A percentile compares a stretch with the other conserved stretches of the same genome.
Evolutionary conservation across 257 asterid genomes (phyloP).

Genomic region (Asclepias syriaca): DNA sequence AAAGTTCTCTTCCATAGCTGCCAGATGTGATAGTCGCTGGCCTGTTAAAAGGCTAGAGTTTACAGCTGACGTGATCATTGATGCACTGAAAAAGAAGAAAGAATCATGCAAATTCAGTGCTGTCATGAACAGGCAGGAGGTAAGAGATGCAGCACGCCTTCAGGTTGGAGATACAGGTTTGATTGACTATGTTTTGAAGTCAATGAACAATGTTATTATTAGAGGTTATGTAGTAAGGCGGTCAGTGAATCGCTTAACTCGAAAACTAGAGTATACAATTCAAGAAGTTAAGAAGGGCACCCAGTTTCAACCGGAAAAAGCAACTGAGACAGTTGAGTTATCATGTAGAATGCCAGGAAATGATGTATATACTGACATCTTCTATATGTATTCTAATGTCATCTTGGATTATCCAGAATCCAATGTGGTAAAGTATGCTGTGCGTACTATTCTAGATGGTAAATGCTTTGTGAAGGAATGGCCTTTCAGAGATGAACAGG

Average conservation of each 20-base stretch:
- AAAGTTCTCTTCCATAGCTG: constrained; percentile 62
- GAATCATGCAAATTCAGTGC: constrained; percentile 22
- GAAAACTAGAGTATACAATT: constrained; percentile 64
- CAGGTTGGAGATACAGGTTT: constrained; percentile 91
- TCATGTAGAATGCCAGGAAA: constrained; percentile 22
- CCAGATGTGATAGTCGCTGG: constrained; percentile 83
- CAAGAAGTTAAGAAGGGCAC: constrained; percentile 41
- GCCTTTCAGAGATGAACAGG: constrained; percentile 71
- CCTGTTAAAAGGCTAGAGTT: constrained; percentile 73
- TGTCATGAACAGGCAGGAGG: constrained; percentile 89
- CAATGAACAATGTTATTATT: constrained; percentile 70
- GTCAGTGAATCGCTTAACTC: constrained; percentile 53
- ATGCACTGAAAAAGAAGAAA: constrained; percentile 64
- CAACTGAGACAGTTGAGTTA: constrained; percentile 15
- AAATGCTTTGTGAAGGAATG: constrained; percentile 80
- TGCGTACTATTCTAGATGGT: constrained; percentile 48
- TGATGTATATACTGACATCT: constrained; percentile 37
- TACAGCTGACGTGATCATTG: constrained; percentile 78
- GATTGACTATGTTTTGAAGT: constrained; percentile 80
- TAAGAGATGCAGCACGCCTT: constrained; percentile 85
- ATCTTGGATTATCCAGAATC: constrained; percentile 38
- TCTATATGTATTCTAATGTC: constrained; percentile 40
- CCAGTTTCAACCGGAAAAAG: constrained; percentile 19
- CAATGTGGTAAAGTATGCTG: constrained; percentile 33
- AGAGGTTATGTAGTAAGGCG: constrained; percentile 59